These are phyloP conservation scores for Platanus orientalis DNA, from an alignment of 164 flowering plant genomes.

Conservation along the genomic window DNA sequence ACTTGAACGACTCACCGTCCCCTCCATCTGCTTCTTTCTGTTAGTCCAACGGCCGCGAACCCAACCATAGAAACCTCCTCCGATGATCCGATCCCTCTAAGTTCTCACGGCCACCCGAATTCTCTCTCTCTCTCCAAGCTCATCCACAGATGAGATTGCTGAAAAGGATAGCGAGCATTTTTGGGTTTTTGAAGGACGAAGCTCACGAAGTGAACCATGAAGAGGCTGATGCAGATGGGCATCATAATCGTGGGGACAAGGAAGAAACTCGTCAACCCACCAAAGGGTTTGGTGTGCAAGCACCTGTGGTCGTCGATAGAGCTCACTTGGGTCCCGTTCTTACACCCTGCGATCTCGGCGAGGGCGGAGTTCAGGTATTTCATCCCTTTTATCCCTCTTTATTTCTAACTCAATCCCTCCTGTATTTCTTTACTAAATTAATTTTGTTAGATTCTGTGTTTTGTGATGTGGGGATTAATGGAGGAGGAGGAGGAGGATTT, in stretches of 20 bases:
- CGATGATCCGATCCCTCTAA: no score
- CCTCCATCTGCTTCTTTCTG: no score
- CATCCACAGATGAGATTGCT: conserved; percentile 37
- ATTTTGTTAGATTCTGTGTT: no score
- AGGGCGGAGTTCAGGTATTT: conserved; percentile 80
- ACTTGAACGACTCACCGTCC: no score
- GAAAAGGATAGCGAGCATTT: conserved; percentile 42
- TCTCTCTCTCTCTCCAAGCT: background rate
- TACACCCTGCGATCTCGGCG: conserved; percentile 39
- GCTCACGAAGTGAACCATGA: conserved; percentile 11
- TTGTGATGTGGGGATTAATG: no score
- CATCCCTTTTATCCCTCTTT: background rate
- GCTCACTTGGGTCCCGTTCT: conserved; percentile 48
- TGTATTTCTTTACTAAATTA: no score
- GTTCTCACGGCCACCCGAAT: background rate
- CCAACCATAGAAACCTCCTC: no score
- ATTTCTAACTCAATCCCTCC: no score
- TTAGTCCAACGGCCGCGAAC: no score
- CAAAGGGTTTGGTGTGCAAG: conserved; percentile 71
- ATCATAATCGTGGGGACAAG: conserved; percentile 5
- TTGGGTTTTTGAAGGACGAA: conserved; percentile 42
- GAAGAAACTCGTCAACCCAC: conserved; percentile 36
- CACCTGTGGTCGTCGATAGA: conserved; percentile 62
- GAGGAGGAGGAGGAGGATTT: no score
- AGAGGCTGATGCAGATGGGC: conserved; percentile 7